A percentile compares a stretch with the other conserved stretches of the same genome.
Evolutionary conservation across 352 stramenopile genomes (phyloP).

Genomic region (Phytophthora nicotianae): DNA sequence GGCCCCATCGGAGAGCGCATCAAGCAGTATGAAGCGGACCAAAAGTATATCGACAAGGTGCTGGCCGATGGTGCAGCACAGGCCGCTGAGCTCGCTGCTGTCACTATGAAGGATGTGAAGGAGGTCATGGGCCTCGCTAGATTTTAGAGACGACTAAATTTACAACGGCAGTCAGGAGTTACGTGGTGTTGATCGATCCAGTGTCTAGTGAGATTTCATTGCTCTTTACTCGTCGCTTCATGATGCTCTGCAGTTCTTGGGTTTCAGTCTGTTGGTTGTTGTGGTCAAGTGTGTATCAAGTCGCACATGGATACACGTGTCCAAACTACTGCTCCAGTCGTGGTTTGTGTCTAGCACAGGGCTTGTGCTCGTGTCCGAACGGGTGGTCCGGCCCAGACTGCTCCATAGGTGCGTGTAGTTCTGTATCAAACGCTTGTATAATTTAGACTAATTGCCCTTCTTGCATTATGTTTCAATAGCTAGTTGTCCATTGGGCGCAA

Average conservation of each 20-base stretch:
- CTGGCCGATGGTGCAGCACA: constrained; percentile 86
- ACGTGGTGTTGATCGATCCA: background rate
- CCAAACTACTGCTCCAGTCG: constrained; percentile 75
- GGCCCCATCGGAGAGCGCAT: constrained; percentile 95
- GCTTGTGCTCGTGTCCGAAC: constrained; percentile 57
- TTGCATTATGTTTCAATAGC: constrained; percentile 18
- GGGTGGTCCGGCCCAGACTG: constrained; percentile 63
- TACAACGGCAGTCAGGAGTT: constrained; percentile 25
- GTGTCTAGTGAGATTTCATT: constrained; percentile 17
- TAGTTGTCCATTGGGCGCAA: constrained; percentile 63
- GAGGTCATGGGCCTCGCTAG: constrained; percentile 65
- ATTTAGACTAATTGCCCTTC: background rate
- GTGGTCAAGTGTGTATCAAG: constrained; percentile 12
- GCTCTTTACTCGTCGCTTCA: constrained; percentile 19
- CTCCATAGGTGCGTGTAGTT: constrained; percentile 43
- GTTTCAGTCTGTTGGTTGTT: constrained; percentile 13
- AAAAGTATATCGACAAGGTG: constrained; percentile 89
- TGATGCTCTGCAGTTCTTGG: constrained; percentile 9
- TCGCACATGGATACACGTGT: constrained; percentile 48
- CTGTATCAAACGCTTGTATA: background rate
- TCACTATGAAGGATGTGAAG: constrained; percentile 82
- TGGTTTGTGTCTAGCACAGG: constrained; percentile 63
- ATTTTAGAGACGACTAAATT: constrained; percentile 34
- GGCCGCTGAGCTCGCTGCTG: constrained; percentile 60
- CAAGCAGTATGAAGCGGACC: constrained; percentile 90